Evolutionary conservation across 768 basidiomycete species (phyloP).

Genomic region (Panaeolus papilionaceus): DNA sequence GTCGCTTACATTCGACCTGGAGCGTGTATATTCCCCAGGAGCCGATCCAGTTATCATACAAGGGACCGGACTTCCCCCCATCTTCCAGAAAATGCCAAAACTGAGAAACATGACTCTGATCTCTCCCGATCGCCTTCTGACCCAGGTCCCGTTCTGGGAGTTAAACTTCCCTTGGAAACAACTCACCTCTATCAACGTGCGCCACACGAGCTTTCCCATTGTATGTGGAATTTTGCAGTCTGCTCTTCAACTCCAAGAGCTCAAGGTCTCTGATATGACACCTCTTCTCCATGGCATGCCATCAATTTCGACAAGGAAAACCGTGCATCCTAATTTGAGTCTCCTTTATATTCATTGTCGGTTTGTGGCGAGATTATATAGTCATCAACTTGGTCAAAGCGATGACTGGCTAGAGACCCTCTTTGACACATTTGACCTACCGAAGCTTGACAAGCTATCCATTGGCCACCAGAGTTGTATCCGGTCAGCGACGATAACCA

Average conservation of each 20-base stretch:
- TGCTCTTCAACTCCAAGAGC: neutral
- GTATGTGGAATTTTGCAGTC: neutral
- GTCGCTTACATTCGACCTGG: neutral
- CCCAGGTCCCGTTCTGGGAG: neutral
- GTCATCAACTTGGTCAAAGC: neutral
- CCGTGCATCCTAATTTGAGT: neutral
- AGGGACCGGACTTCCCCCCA: neutral
- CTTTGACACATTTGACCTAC: neutral
- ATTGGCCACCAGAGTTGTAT: neutral
- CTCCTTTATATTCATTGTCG: neutral
- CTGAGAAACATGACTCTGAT: neutral
- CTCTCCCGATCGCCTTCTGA: neutral
- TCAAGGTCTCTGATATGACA: neutral
- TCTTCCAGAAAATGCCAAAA: slow-evolving; percentile 1
- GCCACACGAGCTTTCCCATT: neutral
- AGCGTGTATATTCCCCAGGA: neutral
- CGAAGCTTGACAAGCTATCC: neutral
- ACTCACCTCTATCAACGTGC: neutral
- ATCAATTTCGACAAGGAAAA: neutral
- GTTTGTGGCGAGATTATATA: neutral
- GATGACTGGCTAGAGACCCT: neutral
- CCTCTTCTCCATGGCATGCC: neutral
- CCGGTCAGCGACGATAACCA: neutral
- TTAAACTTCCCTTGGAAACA: slow-evolving; percentile 1
- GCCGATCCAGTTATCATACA: neutral